phyloP scores from a whole-genome alignment of 2,329 filamentous ascomycete genomes.

The Chrysoporthe cubensis region DNA sequence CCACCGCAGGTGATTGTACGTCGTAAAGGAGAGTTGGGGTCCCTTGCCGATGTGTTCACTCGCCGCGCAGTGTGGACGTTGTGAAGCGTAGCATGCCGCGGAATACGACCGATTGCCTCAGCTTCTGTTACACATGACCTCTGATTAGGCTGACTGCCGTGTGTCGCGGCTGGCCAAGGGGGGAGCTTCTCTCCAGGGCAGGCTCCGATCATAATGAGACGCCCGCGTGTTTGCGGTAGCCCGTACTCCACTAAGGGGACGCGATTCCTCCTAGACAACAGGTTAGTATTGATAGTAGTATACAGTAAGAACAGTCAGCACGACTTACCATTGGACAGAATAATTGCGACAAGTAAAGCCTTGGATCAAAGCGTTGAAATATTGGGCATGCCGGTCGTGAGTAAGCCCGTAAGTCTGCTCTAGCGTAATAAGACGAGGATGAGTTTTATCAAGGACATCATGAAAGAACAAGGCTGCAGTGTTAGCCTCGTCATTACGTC shows the following conservation, averaged over 20 bases:
- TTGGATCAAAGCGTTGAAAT: slow-evolving; percentile 63
- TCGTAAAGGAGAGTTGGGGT: slow-evolving; percentile 51
- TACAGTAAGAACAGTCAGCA: background rate
- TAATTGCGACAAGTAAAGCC: slow-evolving; percentile 69
- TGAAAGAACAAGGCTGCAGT: slow-evolving; percentile 60
- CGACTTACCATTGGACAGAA: slow-evolving; percentile 64
- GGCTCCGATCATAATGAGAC: slow-evolving; percentile 61
- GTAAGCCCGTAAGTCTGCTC: slow-evolving; percentile 78
- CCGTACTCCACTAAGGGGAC: slow-evolving; percentile 57
- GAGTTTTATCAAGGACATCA: slow-evolving; percentile 58
- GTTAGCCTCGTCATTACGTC: slow-evolving; percentile 68
- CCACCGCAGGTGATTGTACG: slow-evolving; percentile 68
- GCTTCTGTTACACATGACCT: slow-evolving; percentile 49
- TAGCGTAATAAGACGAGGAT: slow-evolving; percentile 72
- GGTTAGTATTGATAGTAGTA: background rate
- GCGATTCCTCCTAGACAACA: slow-evolving; percentile 42
- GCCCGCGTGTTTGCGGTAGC: slow-evolving; percentile 51
- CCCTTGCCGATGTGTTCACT: slow-evolving; percentile 43
- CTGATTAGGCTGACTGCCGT: slow-evolving; percentile 45
- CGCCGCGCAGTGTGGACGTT: slow-evolving; percentile 34
- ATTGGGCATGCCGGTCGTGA: slow-evolving; percentile 52
- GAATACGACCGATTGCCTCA: slow-evolving; percentile 45
- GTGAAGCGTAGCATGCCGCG: slow-evolving; percentile 41
- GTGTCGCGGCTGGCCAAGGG: slow-evolving; percentile 64
- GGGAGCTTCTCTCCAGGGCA: slow-evolving; percentile 74